Evolutionary conservation across 1,284 basidiomycete genomes (phyloP), one percentile per base, ranked within the genome.

Genomic region (Ceratobasidium sp.): DNA sequence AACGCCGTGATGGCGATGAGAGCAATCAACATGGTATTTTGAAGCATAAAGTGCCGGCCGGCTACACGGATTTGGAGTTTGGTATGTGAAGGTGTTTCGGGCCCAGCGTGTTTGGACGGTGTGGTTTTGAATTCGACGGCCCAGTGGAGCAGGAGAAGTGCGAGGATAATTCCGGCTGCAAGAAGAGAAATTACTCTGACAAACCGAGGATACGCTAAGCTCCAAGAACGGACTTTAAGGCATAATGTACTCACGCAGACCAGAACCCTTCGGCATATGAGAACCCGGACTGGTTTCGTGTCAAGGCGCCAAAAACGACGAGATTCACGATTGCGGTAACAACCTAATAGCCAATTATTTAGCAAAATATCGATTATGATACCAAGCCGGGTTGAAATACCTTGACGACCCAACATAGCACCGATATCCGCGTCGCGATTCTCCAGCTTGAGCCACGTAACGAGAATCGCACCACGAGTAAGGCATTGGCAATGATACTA

Each of bases 391-490:
- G n/a, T n/a, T n/a, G n/a, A n/a, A n/a, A n/a, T n/a, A 78, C 84
- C 77, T 85, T 86, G 33, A 79, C 77, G 9, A 83, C 60, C 85
- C 85, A 86, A 67, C 80, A 83, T 6, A 81, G 57, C 22, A 84
- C 77, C 0, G 83, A 84, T 33, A 82, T 75, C 14, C 79, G 79
- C 9, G 82, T 83, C 0, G 81, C 79, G 29, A 79, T 76, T n/a
- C 76, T 78, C 81, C 82, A 82, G 75, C 79, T 80, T 17, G 67
- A 56, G n/a, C 73, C 75, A 17, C 75, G 78, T 8, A 80, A 75
- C 0, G 84, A 82, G 79, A 86, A 86, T 0, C 85, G 81, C 14
- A 84, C 65, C 8, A 86, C 72, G 24, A 86, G 79, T 2, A 86
- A 77, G 2, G 79, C 76, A 75, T 86, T 86, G 29, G 84, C 85